Percentiles rank a stretch among this genome's conserved stretches.
Evolutionary conservation across 495 filamentous ascomycete genomes (phyloP).

Genomic region (Hypoxylon rickii): DNA sequence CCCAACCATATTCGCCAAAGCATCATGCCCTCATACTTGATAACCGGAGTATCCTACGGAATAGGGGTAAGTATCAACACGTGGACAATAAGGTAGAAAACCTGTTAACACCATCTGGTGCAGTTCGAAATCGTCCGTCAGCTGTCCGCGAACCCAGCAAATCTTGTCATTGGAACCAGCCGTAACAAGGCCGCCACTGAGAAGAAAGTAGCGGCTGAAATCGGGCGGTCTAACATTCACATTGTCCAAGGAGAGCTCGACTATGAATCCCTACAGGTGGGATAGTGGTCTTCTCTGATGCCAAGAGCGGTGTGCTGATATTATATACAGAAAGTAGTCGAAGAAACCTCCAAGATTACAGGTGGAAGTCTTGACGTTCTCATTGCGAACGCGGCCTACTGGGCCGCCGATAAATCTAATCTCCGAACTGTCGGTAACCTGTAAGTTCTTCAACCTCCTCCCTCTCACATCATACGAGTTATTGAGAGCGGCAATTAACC

Average conservation of each 20-base stretch:
- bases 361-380: constrained; percentile 56
- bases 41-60: constrained; percentile 42
- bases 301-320: constrained; percentile 5
- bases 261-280: constrained; percentile 45
- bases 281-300: background rate
- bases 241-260: constrained; percentile 54
- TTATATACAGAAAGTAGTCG: constrained; percentile 40
- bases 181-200: constrained; percentile 41
- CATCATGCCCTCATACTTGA: constrained; percentile 43
- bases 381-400: constrained; percentile 57
- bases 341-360: constrained; percentile 39
- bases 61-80: constrained; percentile 36
- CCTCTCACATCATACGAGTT: background rate
- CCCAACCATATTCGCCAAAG: background rate
- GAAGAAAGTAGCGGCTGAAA: constrained; percentile 39
- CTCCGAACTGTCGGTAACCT: constrained; percentile 16
- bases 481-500: background rate
- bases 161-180: constrained; percentile 44
- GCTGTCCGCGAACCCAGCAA: constrained; percentile 35
- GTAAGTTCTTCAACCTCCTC: constrained; percentile 20
- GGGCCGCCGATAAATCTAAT: constrained; percentile 13
- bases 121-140: constrained; percentile 45
- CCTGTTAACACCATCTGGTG: background rate
- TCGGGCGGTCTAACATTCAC: constrained; percentile 48
- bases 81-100: background rate